Base-by-base conservation (phyloP, 345 rosid genomes). In the Gossypium arboreum region DNA sequence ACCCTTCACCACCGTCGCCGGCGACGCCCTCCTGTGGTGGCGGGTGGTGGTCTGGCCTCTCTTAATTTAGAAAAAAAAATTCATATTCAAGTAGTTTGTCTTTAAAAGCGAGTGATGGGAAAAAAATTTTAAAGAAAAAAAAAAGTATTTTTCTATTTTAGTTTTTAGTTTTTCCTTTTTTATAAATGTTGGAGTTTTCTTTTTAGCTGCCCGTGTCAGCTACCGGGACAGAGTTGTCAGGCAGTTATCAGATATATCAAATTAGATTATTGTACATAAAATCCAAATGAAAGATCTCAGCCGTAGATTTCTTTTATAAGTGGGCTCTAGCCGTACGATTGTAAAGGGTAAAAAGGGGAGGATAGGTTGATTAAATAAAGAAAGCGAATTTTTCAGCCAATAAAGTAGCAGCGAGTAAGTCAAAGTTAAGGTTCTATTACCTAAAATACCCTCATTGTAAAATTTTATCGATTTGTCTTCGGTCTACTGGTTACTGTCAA, bases 1-100 rank as follows among this genome's bases (percentile, higher is more conserved):
- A 51, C 58, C 73, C 75, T 75, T 77, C 86, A 82, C 90, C 88
- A 78, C 74, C 83, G 77, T 77, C 77, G 76, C 80, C 80, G 87
- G 85, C 54, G 78, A 84, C 56, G 83, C 82, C 81, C 79, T 79
- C 78, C 65, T 78, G 77, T 72, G 80, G 86, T 75, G 83, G 78
- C 70, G 39, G 27, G 45, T 25, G 12, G 67, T 34, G 47, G 12
- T 18, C n/a, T 69, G 59, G 73, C 17, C 59, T 69, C 59, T 41
- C 11, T 41, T 22, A 79, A 64, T 69, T 83, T 75, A 72, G 78
- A 61, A 68, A 74, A 76, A 58, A 69, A 77, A 78, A 3, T 73
- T 79, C 75, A 60, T 80, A 83, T 85, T 83, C 77, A 83, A 79
- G 86, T 48, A 80, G 76, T 34, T 34, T 20, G 47, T 20, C 60